A percentile compares a stretch with the other conserved stretches of the same genome.
phyloP scores from a whole-genome alignment of 2,329 filamentous ascomycete genomes.

The Trichoderma sp. region DNA sequence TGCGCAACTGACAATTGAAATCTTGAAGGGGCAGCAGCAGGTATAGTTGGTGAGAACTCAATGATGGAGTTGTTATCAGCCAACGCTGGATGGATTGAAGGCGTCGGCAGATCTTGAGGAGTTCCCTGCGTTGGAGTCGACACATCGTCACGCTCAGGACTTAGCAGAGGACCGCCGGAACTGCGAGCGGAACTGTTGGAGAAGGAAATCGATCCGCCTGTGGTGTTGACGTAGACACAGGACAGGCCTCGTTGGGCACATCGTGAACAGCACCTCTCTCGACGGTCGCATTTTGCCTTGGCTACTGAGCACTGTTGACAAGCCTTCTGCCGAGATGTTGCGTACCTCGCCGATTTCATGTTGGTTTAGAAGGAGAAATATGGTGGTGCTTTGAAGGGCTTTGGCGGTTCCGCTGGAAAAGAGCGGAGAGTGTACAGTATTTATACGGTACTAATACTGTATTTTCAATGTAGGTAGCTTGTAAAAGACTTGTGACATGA shows the following conservation, averaged over 20 bases:
- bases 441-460: background rate
- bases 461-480: background rate
- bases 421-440: background rate
- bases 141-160: slow-evolving; percentile 13
- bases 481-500: background rate
- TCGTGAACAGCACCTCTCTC: slow-evolving; percentile 8
- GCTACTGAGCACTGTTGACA: slow-evolving; percentile 16
- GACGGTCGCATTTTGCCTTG: slow-evolving; percentile 18
- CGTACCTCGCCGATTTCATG: slow-evolving; percentile 13
- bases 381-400: background rate
- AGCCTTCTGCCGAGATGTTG: slow-evolving; percentile 17
- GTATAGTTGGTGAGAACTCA: background rate
- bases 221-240: background rate
- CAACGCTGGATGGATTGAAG: background rate
- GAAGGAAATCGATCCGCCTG: background rate
- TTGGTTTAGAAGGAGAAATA: background rate
- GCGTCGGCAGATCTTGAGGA: slow-evolving; percentile 2
- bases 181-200: slow-evolving; percentile 1
- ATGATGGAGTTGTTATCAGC: background rate
- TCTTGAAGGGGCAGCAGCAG: background rate
- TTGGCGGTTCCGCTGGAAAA: background rate
- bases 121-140: background rate
- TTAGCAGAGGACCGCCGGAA: background rate
- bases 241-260: background rate
- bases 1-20: background rate